These are phyloP conservation scores for Aspergillus sp. DNA, from an alignment of 2,329 filamentous ascomycete species.

Conservation along the genomic window DNA sequence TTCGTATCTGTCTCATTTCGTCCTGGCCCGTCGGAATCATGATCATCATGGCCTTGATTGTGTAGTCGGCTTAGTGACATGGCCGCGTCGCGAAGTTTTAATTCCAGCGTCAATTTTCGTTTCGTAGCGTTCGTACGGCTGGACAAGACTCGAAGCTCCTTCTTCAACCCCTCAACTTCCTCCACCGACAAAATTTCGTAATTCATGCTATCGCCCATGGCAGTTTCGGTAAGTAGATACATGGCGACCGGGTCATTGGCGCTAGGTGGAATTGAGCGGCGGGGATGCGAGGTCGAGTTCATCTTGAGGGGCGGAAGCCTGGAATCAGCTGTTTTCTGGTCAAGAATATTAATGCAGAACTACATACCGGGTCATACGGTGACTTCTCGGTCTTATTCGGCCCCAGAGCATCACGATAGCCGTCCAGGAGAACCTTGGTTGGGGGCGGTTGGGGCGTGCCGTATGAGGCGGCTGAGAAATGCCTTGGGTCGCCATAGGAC, in stretches of 20 bases:
- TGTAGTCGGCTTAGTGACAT: conserved; percentile 82
- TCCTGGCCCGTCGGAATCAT: conserved; percentile 43
- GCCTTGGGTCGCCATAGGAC: conserved; percentile 43
- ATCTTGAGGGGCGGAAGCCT: conserved; percentile 46
- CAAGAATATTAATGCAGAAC: not conserved
- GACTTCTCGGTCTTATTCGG: conserved; percentile 56
- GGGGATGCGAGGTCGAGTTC: conserved; percentile 42
- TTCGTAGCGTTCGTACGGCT: conserved; percentile 79
- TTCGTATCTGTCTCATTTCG: conserved; percentile 41
- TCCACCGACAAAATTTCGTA: conserved; percentile 87
- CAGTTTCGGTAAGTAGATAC: conserved; percentile 90
- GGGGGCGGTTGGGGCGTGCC: conserved; percentile 33
- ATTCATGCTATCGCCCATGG: conserved; percentile 80
- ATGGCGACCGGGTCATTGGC: conserved; percentile 68
- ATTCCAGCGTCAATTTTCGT: conserved; percentile 82
- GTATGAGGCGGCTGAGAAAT: conserved; percentile 36
- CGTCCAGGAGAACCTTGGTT: conserved; percentile 56
- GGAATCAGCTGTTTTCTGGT: not conserved
- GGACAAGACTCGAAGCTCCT: conserved; percentile 70
- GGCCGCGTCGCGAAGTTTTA: conserved; percentile 91
- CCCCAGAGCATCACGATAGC: conserved; percentile 59
- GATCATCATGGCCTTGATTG: conserved; percentile 55
- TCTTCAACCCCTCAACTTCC: conserved; percentile 89
- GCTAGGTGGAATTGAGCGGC: conserved; percentile 41
- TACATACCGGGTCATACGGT: conserved; percentile 59